Evolutionary conservation across 305 asterid species (phyloP).

Genomic region (Solanum aculeatissimum): DNA sequence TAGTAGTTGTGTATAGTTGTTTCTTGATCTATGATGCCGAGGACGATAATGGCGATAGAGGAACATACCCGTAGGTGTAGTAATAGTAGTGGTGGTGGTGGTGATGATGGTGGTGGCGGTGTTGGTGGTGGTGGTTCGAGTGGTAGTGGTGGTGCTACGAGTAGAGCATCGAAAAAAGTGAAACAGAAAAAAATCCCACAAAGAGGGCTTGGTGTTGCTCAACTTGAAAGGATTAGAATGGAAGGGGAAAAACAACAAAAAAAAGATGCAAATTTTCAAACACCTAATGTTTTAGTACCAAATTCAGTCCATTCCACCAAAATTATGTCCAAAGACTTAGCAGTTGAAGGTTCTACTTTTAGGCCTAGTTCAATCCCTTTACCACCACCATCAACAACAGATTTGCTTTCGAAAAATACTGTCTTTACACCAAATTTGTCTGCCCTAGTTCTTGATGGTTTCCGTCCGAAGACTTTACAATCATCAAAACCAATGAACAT

Average conservation of each 20-base stretch:
- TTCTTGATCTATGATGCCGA: constrained; percentile 20
- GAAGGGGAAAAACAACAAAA: constrained; percentile 50
- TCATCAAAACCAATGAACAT: constrained; percentile 20
- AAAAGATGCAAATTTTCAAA: constrained; percentile 29
- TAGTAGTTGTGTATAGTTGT: constrained; percentile 12
- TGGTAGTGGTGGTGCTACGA: constrained; percentile 7
- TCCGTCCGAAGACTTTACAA: constrained; percentile 19
- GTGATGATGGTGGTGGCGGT: neutral
- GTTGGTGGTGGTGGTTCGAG: constrained; percentile 8
- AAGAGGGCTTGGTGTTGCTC: constrained; percentile 96
- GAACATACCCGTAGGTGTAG: constrained; percentile 24
- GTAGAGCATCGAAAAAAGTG: constrained; percentile 35
- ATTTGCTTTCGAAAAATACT: constrained; percentile 23
- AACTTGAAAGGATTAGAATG: constrained; percentile 70
- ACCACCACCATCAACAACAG: constrained; percentile 18
- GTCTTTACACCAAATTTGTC: constrained; percentile 24
- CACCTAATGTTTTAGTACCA: constrained; percentile 26
- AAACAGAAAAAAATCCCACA: constrained; percentile 81
- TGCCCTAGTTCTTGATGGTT: constrained; percentile 21
- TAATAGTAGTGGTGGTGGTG: constrained; percentile 19
- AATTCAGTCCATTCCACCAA: constrained; percentile 19
- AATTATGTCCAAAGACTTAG: constrained; percentile 15
- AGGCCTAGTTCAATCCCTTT: constrained; percentile 24
- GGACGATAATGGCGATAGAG: constrained; percentile 50
- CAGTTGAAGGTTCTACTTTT: constrained; percentile 22